Base-by-base conservation (phyloP, 768 basidiomycete species). In the Leccinum imitatum region DNA sequence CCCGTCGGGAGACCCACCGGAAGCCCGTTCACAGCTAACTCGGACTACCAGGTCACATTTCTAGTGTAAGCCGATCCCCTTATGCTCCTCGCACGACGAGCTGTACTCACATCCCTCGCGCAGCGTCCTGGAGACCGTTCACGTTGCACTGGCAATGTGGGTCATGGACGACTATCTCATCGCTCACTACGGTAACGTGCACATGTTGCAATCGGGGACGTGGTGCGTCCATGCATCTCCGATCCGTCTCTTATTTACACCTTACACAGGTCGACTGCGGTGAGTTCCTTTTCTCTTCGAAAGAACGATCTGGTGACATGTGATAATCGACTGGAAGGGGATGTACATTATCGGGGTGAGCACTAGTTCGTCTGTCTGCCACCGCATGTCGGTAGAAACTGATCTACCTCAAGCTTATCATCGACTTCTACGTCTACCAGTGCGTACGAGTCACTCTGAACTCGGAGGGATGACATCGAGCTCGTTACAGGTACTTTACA, bases 401-500 rank as follows among this genome's bases (percentile, higher is more conserved):
- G 52, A 70, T 17, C 8, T 14, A 1, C 23, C 0, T 2, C 50
- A 59, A 71, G 70, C 60, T 71, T 23, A 2, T 70, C 25, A 66
- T 70, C 47, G 70, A 71, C 59, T 70, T 72, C 14, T 61, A 70
- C 39, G 68, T 71, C 21, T 71, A 71, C 27, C 14, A 63, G 70
- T 68, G 25, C 57, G 70, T 52, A 27, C 2, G 13, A 13, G 13
- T 56, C 19, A 19, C 14, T 14, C 35, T 30, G 7, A 17, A n/a
- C n/a, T 27, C 7, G 21, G 2, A 41, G n/a, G 6, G 4, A 1
- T 21, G 15, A 15, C n/a, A 10, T 48, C 54, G 1, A 57, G 19
- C 39, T 30, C 19, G 17, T 17, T 2, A 4, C 44, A 71, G 70
- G 1, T 71, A 71, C 58, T 71, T 71, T 54, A 72, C 69, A 5